phyloP scores from a whole-genome alignment of 116 monocot species.

The Posidonia oceanica region DNA sequence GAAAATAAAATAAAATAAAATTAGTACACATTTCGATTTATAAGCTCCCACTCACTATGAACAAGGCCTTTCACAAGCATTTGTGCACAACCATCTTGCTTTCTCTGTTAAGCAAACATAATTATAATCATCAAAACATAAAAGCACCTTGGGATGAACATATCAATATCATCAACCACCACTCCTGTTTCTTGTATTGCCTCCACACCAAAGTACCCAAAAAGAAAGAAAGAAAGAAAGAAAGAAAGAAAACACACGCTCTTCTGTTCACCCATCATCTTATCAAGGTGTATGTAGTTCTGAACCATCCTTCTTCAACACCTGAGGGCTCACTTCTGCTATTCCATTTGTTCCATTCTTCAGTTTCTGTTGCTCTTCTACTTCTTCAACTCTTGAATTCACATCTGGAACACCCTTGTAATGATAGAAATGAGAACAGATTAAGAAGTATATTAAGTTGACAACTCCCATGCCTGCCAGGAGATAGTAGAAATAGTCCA shows the following conservation, averaged over 20 bases:
- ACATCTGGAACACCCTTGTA: constrained; percentile 26
- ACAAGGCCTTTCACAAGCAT: too few relatives aligned
- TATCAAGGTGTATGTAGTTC: background rate
- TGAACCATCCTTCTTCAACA: background rate
- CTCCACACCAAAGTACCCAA: background rate
- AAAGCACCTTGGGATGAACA: too few relatives aligned
- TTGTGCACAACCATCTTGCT: too few relatives aligned
- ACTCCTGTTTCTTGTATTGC: background rate
- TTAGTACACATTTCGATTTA: too few relatives aligned
- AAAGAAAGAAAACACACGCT: background rate
- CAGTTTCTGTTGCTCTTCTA: background rate
- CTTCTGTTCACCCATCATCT: background rate
- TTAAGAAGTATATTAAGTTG: constrained; percentile 32
- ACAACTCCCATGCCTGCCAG: constrained; percentile 18
- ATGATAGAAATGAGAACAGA: constrained; percentile 35
- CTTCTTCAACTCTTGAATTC: constrained; percentile 8
- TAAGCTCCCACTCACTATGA: too few relatives aligned
- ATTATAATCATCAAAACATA: too few relatives aligned
- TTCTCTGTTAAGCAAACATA: too few relatives aligned
- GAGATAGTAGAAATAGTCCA: constrained; percentile 40
- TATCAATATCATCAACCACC: too few relatives aligned
- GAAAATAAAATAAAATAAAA: too few relatives aligned
- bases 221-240: background rate
- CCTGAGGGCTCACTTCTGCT: background rate
- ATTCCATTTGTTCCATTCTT: background rate